A percentile compares a stretch with the other conserved stretches of the same genome.
Conservation (phyloP, 768 basidiomycete genomes). For the Amanita inopinata region DNA sequence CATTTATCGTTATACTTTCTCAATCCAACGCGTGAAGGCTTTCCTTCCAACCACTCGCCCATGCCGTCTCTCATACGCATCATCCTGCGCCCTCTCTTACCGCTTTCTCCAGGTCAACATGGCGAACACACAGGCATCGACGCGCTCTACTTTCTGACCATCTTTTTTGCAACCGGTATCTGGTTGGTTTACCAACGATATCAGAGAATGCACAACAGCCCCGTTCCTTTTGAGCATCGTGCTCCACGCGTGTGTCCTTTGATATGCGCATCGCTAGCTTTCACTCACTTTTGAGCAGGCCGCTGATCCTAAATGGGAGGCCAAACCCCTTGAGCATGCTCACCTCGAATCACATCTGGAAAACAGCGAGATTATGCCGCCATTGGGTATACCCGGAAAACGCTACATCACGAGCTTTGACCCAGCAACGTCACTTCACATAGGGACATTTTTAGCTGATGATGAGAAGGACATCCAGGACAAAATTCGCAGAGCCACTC, state of each 20-base stretch:
- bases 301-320: conserved; percentile 50
- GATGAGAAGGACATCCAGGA: conserved; percentile 54
- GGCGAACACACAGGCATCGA: conserved; percentile 43
- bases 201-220: conserved; percentile 62
- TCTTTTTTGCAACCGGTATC: conserved; percentile 71
- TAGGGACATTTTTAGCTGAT: conserved; percentile 72
- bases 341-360: conserved; percentile 56
- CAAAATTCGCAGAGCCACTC: conserved; percentile 59
- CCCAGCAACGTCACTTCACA: conserved; percentile 78
- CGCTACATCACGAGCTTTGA: conserved; percentile 88
- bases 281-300: conserved; percentile 28
- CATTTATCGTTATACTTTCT: not conserved
- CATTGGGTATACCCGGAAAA: conserved; percentile 32
- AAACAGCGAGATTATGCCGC: conserved; percentile 43
- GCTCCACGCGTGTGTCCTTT: conserved; percentile 27
- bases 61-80: conserved; percentile 39
- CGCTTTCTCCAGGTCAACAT: conserved; percentile 42
- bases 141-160: conserved; percentile 53
- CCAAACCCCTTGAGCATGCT: conserved; percentile 44
- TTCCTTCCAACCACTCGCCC: conserved; percentile 3
- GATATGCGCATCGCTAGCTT: conserved; percentile 3
- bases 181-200: conserved; percentile 72
- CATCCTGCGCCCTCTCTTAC: conserved; percentile 23
- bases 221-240: conserved; percentile 54
- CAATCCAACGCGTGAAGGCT: not conserved